Conservation (phyloP, 495 filamentous ascomycete species). For the Geoglossum glabrum region DNA sequence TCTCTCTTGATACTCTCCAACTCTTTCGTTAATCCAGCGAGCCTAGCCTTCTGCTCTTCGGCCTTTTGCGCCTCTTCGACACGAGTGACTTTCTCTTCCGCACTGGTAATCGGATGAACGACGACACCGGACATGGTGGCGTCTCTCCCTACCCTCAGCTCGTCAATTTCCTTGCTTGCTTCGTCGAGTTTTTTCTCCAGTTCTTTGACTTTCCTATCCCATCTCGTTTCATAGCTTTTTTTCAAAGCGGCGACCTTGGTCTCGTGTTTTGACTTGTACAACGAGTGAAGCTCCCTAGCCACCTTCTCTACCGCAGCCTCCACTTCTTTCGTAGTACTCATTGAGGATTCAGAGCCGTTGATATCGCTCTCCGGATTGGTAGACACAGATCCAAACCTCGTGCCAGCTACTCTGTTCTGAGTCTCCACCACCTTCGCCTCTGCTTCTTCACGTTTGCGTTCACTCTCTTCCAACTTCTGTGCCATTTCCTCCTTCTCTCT, state of each 20-base stretch:
- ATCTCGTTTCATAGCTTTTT: conserved; percentile 78
- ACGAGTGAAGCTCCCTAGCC: conserved; percentile 65
- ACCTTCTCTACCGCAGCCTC: conserved; percentile 86
- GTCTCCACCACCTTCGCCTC: conserved; percentile 37
- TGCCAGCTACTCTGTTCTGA: conserved; percentile 49
- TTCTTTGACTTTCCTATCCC: conserved; percentile 66
- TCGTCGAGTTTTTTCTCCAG: conserved; percentile 50
- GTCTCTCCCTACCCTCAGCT: conserved; percentile 42
- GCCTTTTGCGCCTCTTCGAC: conserved; percentile 21
- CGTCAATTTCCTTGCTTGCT: conserved; percentile 50
- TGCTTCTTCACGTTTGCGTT: conserved; percentile 45
- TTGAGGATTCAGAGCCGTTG: conserved; percentile 4
- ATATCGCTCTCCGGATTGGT: conserved; percentile 2
- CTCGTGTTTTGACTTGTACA: conserved; percentile 97
- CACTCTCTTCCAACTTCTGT: conserved; percentile 49
- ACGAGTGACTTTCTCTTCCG: conserved; percentile 25
- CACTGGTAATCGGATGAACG: conserved; percentile 18
- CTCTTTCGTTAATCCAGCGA: conserved; percentile 51
- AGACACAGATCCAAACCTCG: conserved; percentile 26
- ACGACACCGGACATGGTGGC: conserved; percentile 40
- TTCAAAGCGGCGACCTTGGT: conserved; percentile 84
- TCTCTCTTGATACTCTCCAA: conserved; percentile 42
- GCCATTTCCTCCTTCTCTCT: conserved; percentile 54
- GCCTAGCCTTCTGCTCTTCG: conserved; percentile 31
- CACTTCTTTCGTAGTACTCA: conserved; percentile 27